A percentile compares a stretch with the other conserved stretches of the same genome.
Conservation (phyloP, 257 asterid genomes). For the Anisodus acutangulus region DNA sequence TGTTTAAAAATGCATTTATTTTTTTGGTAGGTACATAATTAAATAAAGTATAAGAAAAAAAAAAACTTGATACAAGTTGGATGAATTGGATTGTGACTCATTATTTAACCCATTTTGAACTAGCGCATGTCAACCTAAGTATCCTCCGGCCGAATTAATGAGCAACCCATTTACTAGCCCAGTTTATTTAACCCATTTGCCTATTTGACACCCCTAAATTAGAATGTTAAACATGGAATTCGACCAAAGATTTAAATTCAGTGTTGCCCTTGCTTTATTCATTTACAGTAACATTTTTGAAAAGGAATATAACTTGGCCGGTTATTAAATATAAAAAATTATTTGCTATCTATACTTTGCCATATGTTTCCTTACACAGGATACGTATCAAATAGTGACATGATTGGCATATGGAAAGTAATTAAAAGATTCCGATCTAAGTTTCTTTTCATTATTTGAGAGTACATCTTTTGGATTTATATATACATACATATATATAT, state of each 20-base stretch:
- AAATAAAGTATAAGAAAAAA: neutral
- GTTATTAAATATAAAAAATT: too few species aligned
- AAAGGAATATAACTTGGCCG: neutral
- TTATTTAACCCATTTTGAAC: too few species aligned
- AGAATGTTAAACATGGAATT: neutral
- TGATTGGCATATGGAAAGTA: conserved; percentile 17
- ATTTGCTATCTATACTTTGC: neutral
- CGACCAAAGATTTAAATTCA: neutral
- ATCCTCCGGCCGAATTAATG: too few species aligned
- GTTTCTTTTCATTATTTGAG: neutral
- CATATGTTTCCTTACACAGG: neutral
- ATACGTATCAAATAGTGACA: neutral
- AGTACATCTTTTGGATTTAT: neutral
- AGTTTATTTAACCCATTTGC: too few species aligned
- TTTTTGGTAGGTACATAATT: neutral
- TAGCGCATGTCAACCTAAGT: too few species aligned
- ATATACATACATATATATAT: neutral
- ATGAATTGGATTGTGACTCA: too few species aligned
- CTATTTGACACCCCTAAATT: too few species aligned
- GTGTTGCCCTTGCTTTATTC: neutral
- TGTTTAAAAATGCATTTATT: too few species aligned
- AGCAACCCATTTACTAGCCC: too few species aligned
- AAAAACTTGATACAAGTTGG: neutral
- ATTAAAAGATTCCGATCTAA: neutral
- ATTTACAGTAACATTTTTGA: neutral